Evolutionary conservation across 306 rosid genomes (phyloP).

Genomic region (Hippophae rhamnoides): DNA sequence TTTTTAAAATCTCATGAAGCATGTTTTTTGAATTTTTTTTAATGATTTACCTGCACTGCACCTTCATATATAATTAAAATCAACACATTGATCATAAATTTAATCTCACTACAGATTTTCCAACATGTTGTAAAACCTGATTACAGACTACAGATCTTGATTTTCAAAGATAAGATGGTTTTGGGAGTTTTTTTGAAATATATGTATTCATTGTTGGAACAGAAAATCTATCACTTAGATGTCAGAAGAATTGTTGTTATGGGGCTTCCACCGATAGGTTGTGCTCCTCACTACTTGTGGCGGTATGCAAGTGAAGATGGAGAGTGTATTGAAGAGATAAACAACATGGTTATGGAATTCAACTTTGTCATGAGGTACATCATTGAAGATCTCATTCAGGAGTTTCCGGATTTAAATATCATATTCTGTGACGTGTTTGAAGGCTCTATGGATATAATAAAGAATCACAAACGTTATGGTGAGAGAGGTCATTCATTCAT

Average conservation of each 20-base stretch:
- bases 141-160: too few relatives aligned
- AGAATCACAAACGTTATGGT: slow-evolving; percentile 61
- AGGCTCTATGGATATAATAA: slow-evolving; percentile 71
- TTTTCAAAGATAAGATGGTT: background rate
- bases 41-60: too few relatives aligned
- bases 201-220: slow-evolving; percentile 22
- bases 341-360: slow-evolving; percentile 72
- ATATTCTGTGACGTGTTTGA: slow-evolving; percentile 65
- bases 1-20: background rate
- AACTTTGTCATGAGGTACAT: slow-evolving; percentile 69
- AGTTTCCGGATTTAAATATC: slow-evolving; percentile 46
- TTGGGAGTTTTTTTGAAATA: slow-evolving; percentile 9
- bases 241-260: slow-evolving; percentile 64
- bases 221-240: slow-evolving; percentile 64
- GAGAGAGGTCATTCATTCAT: slow-evolving; percentile 6
- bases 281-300: slow-evolving; percentile 78
- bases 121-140: too few relatives aligned
- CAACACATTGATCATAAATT: too few relatives aligned
- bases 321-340: slow-evolving; percentile 61
- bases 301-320: slow-evolving; percentile 45
- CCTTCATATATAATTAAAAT: too few relatives aligned
- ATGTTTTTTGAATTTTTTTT: background rate
- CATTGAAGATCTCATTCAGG: slow-evolving; percentile 41
- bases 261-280: slow-evolving; percentile 91
- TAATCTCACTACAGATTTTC: too few relatives aligned